phyloP scores from a whole-genome alignment of 768 basidiomycete genomes.

The Mycena epipterygia region DNA sequence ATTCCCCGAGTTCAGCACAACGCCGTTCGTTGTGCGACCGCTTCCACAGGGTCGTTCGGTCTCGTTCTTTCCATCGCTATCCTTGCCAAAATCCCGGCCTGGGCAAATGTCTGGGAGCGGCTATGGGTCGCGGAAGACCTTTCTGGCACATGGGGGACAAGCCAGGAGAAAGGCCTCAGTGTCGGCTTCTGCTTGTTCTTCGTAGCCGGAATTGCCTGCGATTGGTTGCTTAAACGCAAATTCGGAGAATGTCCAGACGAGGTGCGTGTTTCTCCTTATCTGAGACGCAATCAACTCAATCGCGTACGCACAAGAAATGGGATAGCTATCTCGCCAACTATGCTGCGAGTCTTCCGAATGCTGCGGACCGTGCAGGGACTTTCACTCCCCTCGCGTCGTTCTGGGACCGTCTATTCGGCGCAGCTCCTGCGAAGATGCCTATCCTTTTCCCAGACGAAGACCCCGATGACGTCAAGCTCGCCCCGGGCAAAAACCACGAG shows the following conservation, averaged over 20 bases:
- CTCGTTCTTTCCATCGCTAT: conserved; percentile 66
- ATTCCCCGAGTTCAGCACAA: conserved; percentile 60
- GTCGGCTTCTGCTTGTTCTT: conserved; percentile 69
- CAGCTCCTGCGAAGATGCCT: conserved; percentile 24
- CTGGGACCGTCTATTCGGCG: conserved; percentile 64
- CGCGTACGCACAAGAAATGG: conserved; percentile 66
- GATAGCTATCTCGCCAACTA: conserved; percentile 75
- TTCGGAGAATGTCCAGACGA: conserved; percentile 80
- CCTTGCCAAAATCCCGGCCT: conserved; percentile 62
- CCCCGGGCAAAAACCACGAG: conserved; percentile 17
- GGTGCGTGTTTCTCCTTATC: conserved; percentile 49
- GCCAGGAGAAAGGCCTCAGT: conserved; percentile 69
- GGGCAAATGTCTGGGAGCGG: conserved; percentile 75
- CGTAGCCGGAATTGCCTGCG: conserved; percentile 58
- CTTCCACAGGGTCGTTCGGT: conserved; percentile 72
- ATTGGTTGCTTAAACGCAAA: conserved; percentile 68
- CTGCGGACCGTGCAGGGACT: conserved; percentile 66
- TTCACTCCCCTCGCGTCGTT: conserved; percentile 68
- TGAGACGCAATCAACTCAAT: background rate
- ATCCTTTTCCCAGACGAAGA: conserved; percentile 45
- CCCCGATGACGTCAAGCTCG: conserved; percentile 37
- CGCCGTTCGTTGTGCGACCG: conserved; percentile 63
- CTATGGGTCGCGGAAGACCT: conserved; percentile 63
- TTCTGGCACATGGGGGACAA: conserved; percentile 63
- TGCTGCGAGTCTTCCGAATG: conserved; percentile 64